Conservation (phyloP, 257 asterid genomes). For the Orobanche coerulescens region DNA sequence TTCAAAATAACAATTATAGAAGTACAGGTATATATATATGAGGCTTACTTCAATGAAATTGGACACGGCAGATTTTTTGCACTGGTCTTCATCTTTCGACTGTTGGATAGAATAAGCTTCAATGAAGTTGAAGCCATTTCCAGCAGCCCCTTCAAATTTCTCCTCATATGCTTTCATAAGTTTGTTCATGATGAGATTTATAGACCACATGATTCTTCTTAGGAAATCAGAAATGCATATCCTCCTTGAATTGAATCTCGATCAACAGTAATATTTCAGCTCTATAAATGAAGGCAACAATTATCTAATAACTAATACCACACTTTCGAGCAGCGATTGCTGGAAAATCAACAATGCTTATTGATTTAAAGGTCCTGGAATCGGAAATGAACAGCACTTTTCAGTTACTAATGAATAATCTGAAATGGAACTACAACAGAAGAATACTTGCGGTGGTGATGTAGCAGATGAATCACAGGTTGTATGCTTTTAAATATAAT, state of each 20-base stretch:
- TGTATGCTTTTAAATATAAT: background rate
- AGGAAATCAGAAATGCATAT: background rate
- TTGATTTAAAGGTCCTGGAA: slow-evolving; percentile 11
- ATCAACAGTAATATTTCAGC: background rate
- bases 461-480: background rate
- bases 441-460: background rate
- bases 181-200: slow-evolving; percentile 57
- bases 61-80: slow-evolving; percentile 27
- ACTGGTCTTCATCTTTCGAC: slow-evolving; percentile 32
- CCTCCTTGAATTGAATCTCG: slow-evolving; percentile 11
- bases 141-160: slow-evolving; percentile 33
- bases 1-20: background rate
- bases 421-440: background rate
- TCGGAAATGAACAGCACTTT: slow-evolving; percentile 9
- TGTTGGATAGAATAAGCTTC: slow-evolving; percentile 36
- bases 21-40: background rate
- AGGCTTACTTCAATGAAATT: slow-evolving; percentile 51
- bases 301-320: slow-evolving; percentile 4
- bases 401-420: slow-evolving; percentile 5
- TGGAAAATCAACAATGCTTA: slow-evolving; percentile 1
- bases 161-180: slow-evolving; percentile 60
- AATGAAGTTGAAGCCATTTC: slow-evolving; percentile 31
- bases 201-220: slow-evolving; percentile 60
- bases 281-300: slow-evolving; percentile 8
- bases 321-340: slow-evolving; percentile 5